Base-by-base conservation (phyloP, 2,329 filamentous ascomycete species). In the Clonostachys byssicola region DNA sequence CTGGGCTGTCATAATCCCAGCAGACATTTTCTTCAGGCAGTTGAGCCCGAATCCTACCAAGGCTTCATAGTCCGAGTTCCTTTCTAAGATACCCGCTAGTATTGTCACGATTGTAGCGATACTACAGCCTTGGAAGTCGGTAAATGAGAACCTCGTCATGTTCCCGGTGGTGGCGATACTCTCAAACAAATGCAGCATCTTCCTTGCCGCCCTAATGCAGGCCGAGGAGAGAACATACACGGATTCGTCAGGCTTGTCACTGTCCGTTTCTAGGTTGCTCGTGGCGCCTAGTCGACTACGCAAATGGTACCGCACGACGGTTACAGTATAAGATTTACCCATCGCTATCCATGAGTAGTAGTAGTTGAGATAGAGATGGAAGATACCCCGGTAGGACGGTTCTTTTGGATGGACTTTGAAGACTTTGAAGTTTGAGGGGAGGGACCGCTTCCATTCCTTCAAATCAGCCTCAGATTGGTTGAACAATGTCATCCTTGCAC, bases 111-210 rank as follows among this genome's bases (percentile, higher is more conserved):
- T 67, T 2, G 62, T 67, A 5, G 65, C 64, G 14, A 63, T 65
- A 36, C 65, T 67, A 47, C 65, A 67, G 12, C 62, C 65, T 44
- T 68, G 65, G 18, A 68, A 67, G 49, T 68, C 65, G 5, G 65
- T 66, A 42, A 68, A 68, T 0, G 65, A 67, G 43, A 68, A 67
- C 0, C 60, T 57, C 3, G 61, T 60, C n/a, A 62, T 59, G 9
- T 65, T 65, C 4, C 56, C 54, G 3, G 54, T 62, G 3, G 43
- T 46, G 4, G 48, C 53, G 14, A 67, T 43, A 4, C 47, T 57
- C 40, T 66, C 61, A 30, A 67, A 66, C 0, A 66, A 50, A 12
- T 51, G 51, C 1, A 67, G 55, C 14, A 62, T 52, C 43, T 66
- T 65, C 17, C 53, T 58, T 5, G 59, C 62, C 3, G 64, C 62